These are phyloP conservation scores for Backusella macrospora DNA, from an alignment of 192 early-diverging fungal genomes.

Conservation along the genomic window DNA sequence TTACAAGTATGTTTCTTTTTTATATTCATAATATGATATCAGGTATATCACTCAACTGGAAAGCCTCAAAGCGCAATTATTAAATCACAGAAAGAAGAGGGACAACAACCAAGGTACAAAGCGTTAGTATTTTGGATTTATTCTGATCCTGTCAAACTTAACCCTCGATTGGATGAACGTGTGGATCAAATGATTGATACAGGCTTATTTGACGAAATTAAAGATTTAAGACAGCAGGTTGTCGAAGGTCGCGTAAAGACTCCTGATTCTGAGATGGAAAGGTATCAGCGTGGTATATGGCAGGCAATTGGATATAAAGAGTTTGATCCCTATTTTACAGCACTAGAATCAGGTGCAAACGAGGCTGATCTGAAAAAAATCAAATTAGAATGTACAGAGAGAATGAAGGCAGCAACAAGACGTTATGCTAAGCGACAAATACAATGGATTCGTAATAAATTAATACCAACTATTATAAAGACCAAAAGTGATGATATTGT, in stretches of 20 bases:
- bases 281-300: constrained; percentile 68
- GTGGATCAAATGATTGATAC: constrained; percentile 87
- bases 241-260: constrained; percentile 45
- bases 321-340: constrained; percentile 72
- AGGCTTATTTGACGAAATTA: constrained; percentile 60
- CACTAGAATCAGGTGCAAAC: constrained; percentile 31
- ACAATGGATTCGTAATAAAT: constrained; percentile 80
- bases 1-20: neutral
- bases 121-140: constrained; percentile 90
- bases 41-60: constrained; percentile 75
- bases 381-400: constrained; percentile 61
- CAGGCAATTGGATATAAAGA: constrained; percentile 92
- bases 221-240: constrained; percentile 56
- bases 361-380: constrained; percentile 30
- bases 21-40: neutral
- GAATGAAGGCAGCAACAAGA: constrained; percentile 87
- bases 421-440: constrained; percentile 86
- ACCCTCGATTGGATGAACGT: constrained; percentile 80
- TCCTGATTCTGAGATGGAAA: constrained; percentile 47
- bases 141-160: constrained; percentile 64
- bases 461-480: constrained; percentile 54
- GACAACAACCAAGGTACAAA: constrained; percentile 44
- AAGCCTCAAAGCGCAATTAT: constrained; percentile 74
- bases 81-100: constrained; percentile 62
- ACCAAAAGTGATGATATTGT: constrained; percentile 37